Evolutionary conservation across 306 rosid species (phyloP).

Genomic region (Cucurbita ficifolia): DNA sequence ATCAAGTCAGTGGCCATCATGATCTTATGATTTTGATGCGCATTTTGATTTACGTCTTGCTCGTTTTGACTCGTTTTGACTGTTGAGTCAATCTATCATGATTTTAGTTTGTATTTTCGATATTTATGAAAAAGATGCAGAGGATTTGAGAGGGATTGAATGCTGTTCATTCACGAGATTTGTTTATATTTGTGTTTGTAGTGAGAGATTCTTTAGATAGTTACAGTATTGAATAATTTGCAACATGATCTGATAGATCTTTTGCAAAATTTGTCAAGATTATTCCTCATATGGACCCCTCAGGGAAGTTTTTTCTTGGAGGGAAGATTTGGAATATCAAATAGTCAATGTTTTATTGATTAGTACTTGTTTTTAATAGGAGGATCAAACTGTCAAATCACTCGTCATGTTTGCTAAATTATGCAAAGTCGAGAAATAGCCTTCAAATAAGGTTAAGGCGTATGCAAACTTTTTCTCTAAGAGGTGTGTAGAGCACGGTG

Average conservation of each 20-base stretch:
- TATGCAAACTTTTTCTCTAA: no score
- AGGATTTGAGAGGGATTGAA: background rate
- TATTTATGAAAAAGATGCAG: background rate
- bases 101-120: background rate
- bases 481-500: no score
- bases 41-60: background rate
- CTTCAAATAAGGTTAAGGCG: no score
- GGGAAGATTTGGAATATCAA: background rate
- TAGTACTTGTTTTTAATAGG: no score
- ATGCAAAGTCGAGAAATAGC: no score
- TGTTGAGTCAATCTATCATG: background rate
- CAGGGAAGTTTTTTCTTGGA: no score
- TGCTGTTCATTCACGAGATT: background rate
- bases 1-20: background rate
- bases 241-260: no score
- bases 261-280: no score
- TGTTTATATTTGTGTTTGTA: background rate
- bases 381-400: no score
- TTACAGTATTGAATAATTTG: no score
- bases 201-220: background rate
- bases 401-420: no score
- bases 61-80: background rate
- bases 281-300: no score
- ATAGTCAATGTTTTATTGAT: background rate
- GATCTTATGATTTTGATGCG: background rate